These are phyloP conservation scores for Lactifluus hygrophoroides DNA, from an alignment of 768 basidiomycete species.

Conservation along the genomic window DNA sequence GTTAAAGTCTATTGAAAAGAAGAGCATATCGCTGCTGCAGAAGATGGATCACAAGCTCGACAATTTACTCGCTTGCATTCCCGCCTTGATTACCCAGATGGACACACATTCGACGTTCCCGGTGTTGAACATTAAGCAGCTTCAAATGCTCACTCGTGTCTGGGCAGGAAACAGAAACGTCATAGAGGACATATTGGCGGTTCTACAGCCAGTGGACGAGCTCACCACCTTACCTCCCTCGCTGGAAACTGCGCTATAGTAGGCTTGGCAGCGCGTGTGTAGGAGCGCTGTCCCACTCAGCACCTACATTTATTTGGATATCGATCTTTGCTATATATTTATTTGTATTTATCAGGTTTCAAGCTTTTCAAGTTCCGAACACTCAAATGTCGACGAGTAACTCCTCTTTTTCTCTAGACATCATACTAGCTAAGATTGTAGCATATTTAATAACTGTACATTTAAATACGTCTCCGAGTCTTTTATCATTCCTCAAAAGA, in stretches of 20 bases:
- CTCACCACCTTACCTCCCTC: background rate
- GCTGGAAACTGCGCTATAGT: background rate
- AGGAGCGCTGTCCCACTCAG: too few relatives aligned
- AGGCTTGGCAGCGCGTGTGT: too few relatives aligned
- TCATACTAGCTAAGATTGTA: too few relatives aligned
- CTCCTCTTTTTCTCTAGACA: too few relatives aligned
- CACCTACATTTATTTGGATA: too few relatives aligned
- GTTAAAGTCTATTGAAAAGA: background rate
- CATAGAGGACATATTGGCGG: background rate
- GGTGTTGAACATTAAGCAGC: background rate
- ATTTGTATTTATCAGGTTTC: too few relatives aligned
- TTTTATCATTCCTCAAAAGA: too few relatives aligned
- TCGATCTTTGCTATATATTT: too few relatives aligned
- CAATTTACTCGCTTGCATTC: background rate
- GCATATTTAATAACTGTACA: too few relatives aligned
- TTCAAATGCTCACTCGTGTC: background rate
- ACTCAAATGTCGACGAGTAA: too few relatives aligned
- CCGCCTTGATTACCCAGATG: background rate
- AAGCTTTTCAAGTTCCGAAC: too few relatives aligned
- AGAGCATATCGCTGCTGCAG: background rate
- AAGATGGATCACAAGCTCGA: background rate
- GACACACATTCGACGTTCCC: background rate
- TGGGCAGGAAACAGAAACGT: background rate
- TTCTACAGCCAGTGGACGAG: background rate
- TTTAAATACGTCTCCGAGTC: too few relatives aligned